Conservation (phyloP, 805 yeast species). For the Myxozyma sirexii region DNA sequence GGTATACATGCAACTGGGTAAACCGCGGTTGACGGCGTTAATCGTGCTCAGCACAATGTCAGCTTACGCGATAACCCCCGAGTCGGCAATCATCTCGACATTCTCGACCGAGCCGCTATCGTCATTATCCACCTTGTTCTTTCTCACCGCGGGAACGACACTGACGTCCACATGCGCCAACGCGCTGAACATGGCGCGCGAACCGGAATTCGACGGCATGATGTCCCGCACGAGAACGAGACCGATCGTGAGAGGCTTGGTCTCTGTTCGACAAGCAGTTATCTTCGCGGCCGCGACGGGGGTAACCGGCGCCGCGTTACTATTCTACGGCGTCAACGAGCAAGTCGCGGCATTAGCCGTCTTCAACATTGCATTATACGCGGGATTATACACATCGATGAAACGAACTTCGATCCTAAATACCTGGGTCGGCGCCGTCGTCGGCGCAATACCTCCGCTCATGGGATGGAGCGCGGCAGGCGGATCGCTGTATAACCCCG, state of each 20-base stretch:
- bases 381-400: constrained; percentile 89
- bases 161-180: constrained; percentile 92
- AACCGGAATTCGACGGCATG: constrained; percentile 80
- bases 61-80: constrained; percentile 89
- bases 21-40: constrained; percentile 83
- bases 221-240: constrained; percentile 88
- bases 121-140: constrained; percentile 56
- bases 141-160: constrained; percentile 81
- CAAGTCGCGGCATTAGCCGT: constrained; percentile 82
- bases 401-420: constrained; percentile 82
- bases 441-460: constrained; percentile 96
- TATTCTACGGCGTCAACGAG: constrained; percentile 82
- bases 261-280: constrained; percentile 77
- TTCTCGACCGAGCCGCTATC: constrained; percentile 3
- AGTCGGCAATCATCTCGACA: constrained; percentile 45
- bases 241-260: constrained; percentile 84
- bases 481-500: constrained; percentile 58
- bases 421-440: constrained; percentile 99
- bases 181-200: constrained; percentile 96
- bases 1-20: constrained; percentile 75
- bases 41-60: constrained; percentile 92
- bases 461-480: constrained; percentile 99
- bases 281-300: constrained; percentile 79
- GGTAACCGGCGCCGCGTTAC: constrained; percentile 63
- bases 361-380: constrained; percentile 75